These are phyloP conservation scores for Penicillium herquei DNA, from an alignment of 495 filamentous ascomycete species.

Conservation along the genomic window DNA sequence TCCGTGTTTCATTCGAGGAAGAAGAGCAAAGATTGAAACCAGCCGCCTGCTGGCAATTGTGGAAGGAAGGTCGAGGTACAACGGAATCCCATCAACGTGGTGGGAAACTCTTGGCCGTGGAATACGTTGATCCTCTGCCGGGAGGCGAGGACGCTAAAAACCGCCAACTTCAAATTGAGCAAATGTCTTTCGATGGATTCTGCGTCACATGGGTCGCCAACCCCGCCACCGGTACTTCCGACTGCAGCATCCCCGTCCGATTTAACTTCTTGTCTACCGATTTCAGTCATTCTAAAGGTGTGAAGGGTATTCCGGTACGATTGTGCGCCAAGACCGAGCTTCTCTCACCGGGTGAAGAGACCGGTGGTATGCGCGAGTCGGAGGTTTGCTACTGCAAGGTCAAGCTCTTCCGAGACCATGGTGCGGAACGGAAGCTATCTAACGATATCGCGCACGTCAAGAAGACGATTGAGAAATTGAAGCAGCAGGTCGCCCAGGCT, in stretches of 20 bases:
- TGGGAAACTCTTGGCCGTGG: conserved; percentile 84
- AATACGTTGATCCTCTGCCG: conserved; percentile 78
- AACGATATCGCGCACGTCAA: conserved; percentile 88
- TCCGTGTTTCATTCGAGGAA: conserved; percentile 91
- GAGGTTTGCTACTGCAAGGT: conserved; percentile 92
- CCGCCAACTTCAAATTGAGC: conserved; percentile 75
- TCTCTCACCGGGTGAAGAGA: conserved; percentile 36
- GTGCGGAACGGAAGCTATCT: conserved; percentile 87
- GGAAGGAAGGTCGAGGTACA: conserved; percentile 88
- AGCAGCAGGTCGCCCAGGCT: conserved; percentile 79
- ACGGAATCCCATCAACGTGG: conserved; percentile 88
- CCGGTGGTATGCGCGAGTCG: conserved; percentile 39
- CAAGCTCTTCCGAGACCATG: conserved; percentile 92
- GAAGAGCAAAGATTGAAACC: conserved; percentile 80
- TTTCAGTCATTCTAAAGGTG: conserved; percentile 94
- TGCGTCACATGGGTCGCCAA: conserved; percentile 81
- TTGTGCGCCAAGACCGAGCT: conserved; percentile 86
- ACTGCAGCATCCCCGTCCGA: conserved; percentile 78
- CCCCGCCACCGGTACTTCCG: conserved; percentile 52
- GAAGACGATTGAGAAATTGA: conserved; percentile 90
- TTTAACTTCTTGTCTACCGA: conserved; percentile 98
- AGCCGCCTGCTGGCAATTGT: conserved; percentile 83
- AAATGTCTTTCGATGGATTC: conserved; percentile 85
- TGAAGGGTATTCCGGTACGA: conserved; percentile 89
- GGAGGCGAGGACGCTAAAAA: conserved; percentile 62